Conservation (phyloP, 768 basidiomycete species). For the Kwoniella bestiolae region DNA sequence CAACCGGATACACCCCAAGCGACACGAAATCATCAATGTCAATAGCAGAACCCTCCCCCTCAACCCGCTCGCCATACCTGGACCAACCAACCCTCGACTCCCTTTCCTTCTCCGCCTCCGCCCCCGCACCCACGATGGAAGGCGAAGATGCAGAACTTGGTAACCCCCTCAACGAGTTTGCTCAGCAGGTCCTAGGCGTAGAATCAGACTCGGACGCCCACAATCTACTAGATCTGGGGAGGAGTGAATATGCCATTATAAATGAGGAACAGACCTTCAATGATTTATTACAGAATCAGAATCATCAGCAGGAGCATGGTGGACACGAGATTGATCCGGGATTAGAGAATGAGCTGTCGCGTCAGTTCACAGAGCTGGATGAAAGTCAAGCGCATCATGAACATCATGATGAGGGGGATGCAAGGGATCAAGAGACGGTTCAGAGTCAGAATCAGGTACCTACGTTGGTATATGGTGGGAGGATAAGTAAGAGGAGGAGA, state of each 20-base stretch:
- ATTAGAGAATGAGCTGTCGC: conserved; percentile 2
- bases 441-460: not conserved
- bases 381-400: not conserved
- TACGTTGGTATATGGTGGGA: conserved; percentile 13
- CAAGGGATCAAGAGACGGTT: conserved; percentile 1
- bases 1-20: not conserved
- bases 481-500: conserved; percentile 23
- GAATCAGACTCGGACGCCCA: conserved; percentile 20
- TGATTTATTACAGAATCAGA: conserved; percentile 29
- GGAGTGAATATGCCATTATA: conserved; percentile 16
- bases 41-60: not conserved
- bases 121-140: conserved; percentile 5
- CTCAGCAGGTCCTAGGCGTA: conserved; percentile 35
- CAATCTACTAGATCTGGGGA: conserved; percentile 26
- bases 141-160: not conserved
- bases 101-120: conserved; percentile 5
- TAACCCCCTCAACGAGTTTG: conserved; percentile 41
- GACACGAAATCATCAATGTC: conserved; percentile 9
- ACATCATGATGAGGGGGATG: conserved; percentile 1
- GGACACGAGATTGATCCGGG: conserved; percentile 20
- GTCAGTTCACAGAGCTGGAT: not conserved
- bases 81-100: conserved; percentile 29
- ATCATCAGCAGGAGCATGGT: conserved; percentile 6
- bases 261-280: conserved; percentile 25
- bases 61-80: conserved; percentile 18